Conservation (phyloP, 257 asterid genomes). For the Fraxinus excelsior region DNA sequence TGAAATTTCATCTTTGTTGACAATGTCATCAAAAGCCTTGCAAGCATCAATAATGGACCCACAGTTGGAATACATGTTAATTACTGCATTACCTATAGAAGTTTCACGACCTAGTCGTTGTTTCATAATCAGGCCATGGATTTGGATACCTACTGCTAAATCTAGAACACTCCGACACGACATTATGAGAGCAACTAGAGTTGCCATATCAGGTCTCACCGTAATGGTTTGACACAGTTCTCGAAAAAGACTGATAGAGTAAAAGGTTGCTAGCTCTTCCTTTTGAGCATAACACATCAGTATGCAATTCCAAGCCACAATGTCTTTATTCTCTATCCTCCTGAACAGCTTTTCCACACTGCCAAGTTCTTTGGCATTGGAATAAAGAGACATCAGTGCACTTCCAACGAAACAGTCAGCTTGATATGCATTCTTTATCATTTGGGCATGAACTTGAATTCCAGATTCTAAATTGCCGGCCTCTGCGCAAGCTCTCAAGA, state of each 20-base stretch:
- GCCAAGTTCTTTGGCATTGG: neutral
- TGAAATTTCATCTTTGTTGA: slow-evolving; percentile 21
- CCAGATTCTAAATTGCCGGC: slow-evolving; percentile 9
- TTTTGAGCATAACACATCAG: slow-evolving; percentile 16
- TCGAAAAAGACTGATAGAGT: slow-evolving; percentile 12
- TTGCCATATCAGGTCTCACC: slow-evolving; percentile 10
- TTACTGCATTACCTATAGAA: slow-evolving; percentile 17
- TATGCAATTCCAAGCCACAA: slow-evolving; percentile 23
- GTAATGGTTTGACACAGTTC: neutral
- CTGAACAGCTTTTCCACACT: slow-evolving; percentile 24
- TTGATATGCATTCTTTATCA: slow-evolving; percentile 17
- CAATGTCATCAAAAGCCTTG: slow-evolving; percentile 21
- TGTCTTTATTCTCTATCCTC: slow-evolving; percentile 13
- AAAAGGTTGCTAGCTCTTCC: slow-evolving; percentile 12
- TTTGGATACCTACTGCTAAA: slow-evolving; percentile 8
- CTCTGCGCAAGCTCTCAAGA: slow-evolving; percentile 21
- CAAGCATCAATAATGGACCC: neutral
- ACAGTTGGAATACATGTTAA: slow-evolving; percentile 24
- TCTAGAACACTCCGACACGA: slow-evolving; percentile 15
- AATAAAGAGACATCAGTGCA: slow-evolving; percentile 14
- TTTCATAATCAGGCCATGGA: slow-evolving; percentile 20
- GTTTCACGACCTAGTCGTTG: neutral
- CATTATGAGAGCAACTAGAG: slow-evolving; percentile 15
- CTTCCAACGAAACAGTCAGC: slow-evolving; percentile 16
- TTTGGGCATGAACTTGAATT: slow-evolving; percentile 23